A percentile compares a stretch with the other conserved stretches of the same genome.
Conservation (phyloP, 306 rosid genomes). For the Malus domestica region ASM211411v1 NC_041800.1:585001-585500, state of each 20-base stretch:
- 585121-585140: constrained; percentile 72
- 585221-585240: constrained; percentile 56
- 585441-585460: constrained; percentile 58
- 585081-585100: constrained; percentile 54
- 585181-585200: constrained; percentile 94
- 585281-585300: background rate
- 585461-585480: constrained; percentile 1
- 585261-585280: background rate
- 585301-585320: constrained; percentile 13
- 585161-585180: constrained; percentile 81
- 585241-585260: background rate
- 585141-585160: constrained; percentile 66
- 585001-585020: background rate
- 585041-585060: background rate
- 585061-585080: background rate
- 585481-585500: background rate
- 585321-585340: constrained; percentile 16
- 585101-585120: constrained; percentile 78
- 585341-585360: constrained; percentile 75
- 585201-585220: constrained; percentile 79
- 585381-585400: constrained; percentile 81
- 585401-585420: constrained; percentile 57
- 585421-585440: constrained; percentile 51
- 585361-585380: constrained; percentile 89
- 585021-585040: background rate